Evolutionary conservation across 352 stramenopile genomes (phyloP), one percentile per base, ranked within the genome.

Genomic region (Pythium monospermum): DNA sequence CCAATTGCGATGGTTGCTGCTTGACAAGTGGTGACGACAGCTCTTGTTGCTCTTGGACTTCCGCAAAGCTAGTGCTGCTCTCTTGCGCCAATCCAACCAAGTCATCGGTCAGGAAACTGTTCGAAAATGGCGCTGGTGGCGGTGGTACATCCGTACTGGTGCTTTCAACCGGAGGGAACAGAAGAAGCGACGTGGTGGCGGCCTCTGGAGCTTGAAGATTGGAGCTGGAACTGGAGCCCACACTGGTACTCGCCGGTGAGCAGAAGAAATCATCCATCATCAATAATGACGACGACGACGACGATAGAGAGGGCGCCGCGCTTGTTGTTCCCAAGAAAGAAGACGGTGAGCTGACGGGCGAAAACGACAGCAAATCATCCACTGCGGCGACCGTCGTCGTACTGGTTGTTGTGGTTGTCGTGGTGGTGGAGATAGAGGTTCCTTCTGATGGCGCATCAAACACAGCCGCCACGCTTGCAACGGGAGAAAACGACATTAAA

Each of bases 111-210:
- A 2, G 22, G 18, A 47, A 35, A 3, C 25, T 16, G 21, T 41
- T 68, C 50, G 10, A 55, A 66, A 58, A 77, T 66, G 36, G 73
- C 49, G 27, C 56, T 6, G 28, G 25, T 16, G 56, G 23, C 0
- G 49, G 23, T 2, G 65, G n/a, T n/a, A n/a, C n/a, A n/a, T n/a
- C n/a, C n/a, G n/a, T n/a, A n/a, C n/a, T n/a, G n/a, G n/a, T 36
- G 6, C 57, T 49, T 4, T 61, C 59, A 16, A 87, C 57, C 1
- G 76, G 76, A 25, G 76, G 85, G 47, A 87, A 87, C n/a, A 73
- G 85, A 38, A 87, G 54, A 39, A 87, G 64, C 31, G 80, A 61
- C 2, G 48, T 57, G 23, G 60, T 64, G n/a, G n/a, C n/a, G n/a
- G n/a, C n/a, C n/a, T n/a, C n/a, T n/a, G n/a, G n/a, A n/a, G n/a